Evolutionary conservation across 495 filamentous ascomycete species (phyloP).

Genomic region (Filosporella fistucella): DNA sequence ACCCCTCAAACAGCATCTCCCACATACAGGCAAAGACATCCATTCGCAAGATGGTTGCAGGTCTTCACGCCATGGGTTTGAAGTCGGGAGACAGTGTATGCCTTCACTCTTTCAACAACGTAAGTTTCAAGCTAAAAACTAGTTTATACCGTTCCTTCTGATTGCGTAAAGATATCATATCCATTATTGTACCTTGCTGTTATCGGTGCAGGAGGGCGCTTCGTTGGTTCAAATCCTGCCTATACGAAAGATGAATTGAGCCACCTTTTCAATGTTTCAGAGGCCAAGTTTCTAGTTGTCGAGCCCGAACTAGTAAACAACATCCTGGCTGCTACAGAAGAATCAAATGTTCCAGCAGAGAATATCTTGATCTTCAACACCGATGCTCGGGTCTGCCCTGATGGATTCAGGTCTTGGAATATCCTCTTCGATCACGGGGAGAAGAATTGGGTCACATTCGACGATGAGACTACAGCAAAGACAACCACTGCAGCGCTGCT

Average conservation of each 20-base stretch:
- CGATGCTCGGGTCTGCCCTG: constrained; percentile 3
- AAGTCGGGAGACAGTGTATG: constrained; percentile 51
- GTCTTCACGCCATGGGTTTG: constrained; percentile 45
- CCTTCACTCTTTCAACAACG: constrained; percentile 59
- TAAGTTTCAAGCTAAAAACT: constrained; percentile 22
- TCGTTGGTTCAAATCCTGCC: constrained; percentile 70
- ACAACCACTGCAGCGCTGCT: constrained; percentile 10
- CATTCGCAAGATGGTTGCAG: constrained; percentile 45
- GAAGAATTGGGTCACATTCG: constrained; percentile 43
- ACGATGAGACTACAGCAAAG: constrained; percentile 25
- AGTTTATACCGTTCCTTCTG: neutral
- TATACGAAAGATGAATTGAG: constrained; percentile 36
- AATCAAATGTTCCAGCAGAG: neutral
- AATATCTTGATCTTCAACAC: constrained; percentile 37
- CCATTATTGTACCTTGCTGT: constrained; percentile 68
- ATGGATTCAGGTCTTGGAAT: constrained; percentile 34
- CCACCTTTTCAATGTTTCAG: constrained; percentile 33
- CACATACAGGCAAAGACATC: constrained; percentile 40
- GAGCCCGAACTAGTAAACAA: constrained; percentile 43
- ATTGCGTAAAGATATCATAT: constrained; percentile 47
- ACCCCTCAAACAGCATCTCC: constrained; percentile 44
- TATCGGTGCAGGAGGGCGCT: constrained; percentile 73
- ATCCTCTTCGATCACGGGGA: constrained; percentile 38
- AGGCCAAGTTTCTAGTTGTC: constrained; percentile 32
- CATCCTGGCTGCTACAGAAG: constrained; percentile 27